Evolutionary conservation across 148 eudicot species (phyloP).

Genomic region (Heliamphora exappendiculata): DNA sequence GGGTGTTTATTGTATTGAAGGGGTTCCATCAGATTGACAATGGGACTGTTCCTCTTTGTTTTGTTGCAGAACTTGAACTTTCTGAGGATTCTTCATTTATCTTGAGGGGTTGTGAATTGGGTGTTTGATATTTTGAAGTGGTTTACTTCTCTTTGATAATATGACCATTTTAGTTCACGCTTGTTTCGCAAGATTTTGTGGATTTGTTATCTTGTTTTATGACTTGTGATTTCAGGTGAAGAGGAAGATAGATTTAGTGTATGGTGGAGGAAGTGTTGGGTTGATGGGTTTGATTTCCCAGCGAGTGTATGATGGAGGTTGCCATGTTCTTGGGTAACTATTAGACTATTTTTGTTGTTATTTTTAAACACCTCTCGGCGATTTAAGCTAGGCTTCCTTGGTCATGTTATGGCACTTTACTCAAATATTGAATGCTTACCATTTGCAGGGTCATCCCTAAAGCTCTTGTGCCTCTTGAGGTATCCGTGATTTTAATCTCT

Average conservation of each 20-base stretch:
- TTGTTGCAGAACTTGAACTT: not conserved
- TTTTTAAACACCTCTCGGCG: not conserved
- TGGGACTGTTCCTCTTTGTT: not conserved
- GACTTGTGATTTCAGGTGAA: conserved; percentile 42
- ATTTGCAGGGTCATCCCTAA: conserved; percentile 78
- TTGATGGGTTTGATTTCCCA: conserved; percentile 83
- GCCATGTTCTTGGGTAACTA: conserved; percentile 95
- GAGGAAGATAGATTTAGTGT: conserved; percentile 83
- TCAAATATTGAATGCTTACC: conserved; percentile 16
- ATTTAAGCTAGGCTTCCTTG: conserved; percentile 3
- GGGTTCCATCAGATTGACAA: not conserved
- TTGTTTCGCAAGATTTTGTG: not conserved
- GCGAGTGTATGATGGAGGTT: conserved; percentile 70
- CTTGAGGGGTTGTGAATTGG: conserved; percentile 7
- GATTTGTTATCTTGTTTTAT: conserved; percentile 1
- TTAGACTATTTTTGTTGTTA: not conserved
- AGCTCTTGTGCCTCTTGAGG: conserved; percentile 93
- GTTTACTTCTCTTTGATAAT: conserved; percentile 5
- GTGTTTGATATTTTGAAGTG: conserved; percentile 5
- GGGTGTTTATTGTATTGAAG: conserved; percentile 1
- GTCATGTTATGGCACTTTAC: conserved; percentile 7
- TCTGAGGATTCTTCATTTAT: not conserved
- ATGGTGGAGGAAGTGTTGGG: conserved; percentile 98
- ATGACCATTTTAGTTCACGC: not conserved
- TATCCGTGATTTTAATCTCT: conserved; percentile 23